Evolutionary conservation across 148 eudicot genomes (phyloP), one percentile per base, ranked within the genome.

Genomic region (Persicaria tinctoria): DNA sequence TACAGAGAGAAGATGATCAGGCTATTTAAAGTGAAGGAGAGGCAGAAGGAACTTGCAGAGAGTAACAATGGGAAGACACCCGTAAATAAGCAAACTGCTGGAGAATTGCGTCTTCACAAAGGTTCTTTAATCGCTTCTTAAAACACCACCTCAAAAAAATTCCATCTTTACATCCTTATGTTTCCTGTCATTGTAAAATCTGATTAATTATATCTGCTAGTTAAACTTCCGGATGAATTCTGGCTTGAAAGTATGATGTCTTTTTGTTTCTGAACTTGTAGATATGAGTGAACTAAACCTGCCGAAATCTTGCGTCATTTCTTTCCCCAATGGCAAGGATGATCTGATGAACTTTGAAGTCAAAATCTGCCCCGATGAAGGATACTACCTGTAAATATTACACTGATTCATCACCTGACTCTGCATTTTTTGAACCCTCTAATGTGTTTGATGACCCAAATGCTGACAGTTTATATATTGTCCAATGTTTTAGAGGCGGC

Each of bases 271-370:
- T 54, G 51, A 60, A 9, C 68, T 74, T 86, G 83, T 54, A 92
- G 97, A 92, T 87, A 90, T 92, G 46, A 89, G 86, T 78, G 97
- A 92, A 80, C 78, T 92, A 64, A 92, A 92, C 76, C 81, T 92
- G 56, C 97, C 97, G 11, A 84, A 85, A 74, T 80, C 89, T 9
- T 92, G 97, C 74, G 81, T 60, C 84, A 87, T 90, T 44, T 75
- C 86, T 16, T 92, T 92, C 78, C 89, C 95, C 66, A 90, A 86
- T 74, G 97, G 95, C 49, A 88, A 85, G 79, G 97, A 92, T 78
- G 93, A 92, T 41, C 86, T 92, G 74, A 92, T 92, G 97, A 88
- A 85, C 81, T 92, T 92, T 81, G 97, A 92, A 84, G 97, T 92
- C 69, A 85, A 89, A 6, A 82, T 92, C 51, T 84, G 86, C 51